These are phyloP conservation scores for Aspergillus sergii DNA, from an alignment of 2,329 filamentous ascomycete species.

Conservation along the genomic window DNA sequence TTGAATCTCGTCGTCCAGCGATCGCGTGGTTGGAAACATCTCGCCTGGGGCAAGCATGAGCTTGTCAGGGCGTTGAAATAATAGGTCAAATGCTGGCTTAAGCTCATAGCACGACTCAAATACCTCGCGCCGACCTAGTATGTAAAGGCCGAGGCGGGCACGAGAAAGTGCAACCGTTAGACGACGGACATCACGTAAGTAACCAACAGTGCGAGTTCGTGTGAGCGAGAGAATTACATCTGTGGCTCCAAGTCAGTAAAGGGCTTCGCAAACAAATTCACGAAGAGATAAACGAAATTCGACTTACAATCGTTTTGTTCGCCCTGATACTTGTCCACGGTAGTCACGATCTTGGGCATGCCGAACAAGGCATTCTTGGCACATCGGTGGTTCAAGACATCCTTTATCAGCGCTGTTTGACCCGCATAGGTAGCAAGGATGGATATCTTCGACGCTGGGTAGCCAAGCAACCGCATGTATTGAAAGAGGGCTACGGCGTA, in stretches of 20 bases:
- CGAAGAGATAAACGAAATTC: neutral
- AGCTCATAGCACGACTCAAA: conserved; percentile 91
- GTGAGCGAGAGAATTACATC: conserved; percentile 93
- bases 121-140: conserved; percentile 82
- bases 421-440: conserved; percentile 94
- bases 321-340: conserved; percentile 98
- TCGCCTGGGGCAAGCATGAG: conserved; percentile 81
- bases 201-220: conserved; percentile 84
- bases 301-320: conserved; percentile 98
- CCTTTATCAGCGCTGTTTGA: conserved; percentile 82
- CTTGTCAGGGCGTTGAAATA: conserved; percentile 78
- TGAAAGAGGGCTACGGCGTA: conserved; percentile 94
- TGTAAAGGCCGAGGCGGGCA: conserved; percentile 86
- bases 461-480: conserved; percentile 95
- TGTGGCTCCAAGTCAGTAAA: conserved; percentile 41
- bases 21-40: conserved; percentile 72
- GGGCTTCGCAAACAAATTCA: neutral
- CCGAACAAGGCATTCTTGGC: conserved; percentile 83
- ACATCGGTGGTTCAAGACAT: conserved; percentile 83
- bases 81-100: conserved; percentile 77
- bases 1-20: conserved; percentile 50
- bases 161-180: conserved; percentile 94
- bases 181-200: conserved; percentile 88
- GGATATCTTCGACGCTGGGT: conserved; percentile 79
- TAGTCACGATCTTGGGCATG: conserved; percentile 84